Conservation (phyloP, 2,329 filamentous ascomycete species). For the Chaetomiaceae sp. region DNA sequence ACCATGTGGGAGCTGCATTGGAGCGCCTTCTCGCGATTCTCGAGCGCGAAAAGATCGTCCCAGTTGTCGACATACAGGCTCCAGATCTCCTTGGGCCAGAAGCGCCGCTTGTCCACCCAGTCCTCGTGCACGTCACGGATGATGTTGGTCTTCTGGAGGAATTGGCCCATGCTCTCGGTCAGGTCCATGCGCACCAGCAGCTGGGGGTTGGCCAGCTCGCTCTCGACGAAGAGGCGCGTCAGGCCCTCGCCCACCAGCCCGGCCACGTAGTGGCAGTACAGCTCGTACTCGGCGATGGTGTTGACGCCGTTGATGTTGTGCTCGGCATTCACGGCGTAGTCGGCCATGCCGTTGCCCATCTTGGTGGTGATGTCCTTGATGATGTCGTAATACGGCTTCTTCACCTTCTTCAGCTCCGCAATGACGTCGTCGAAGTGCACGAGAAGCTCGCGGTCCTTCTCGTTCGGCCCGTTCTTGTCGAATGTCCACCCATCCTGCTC, state of each 20-base stretch:
- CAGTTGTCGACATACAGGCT: constrained; percentile 88
- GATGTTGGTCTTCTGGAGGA: constrained; percentile 98
- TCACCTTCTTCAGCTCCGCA: constrained; percentile 80
- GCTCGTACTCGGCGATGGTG: constrained; percentile 83
- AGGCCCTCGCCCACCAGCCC: constrained; percentile 93
- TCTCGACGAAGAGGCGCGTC: constrained; percentile 84
- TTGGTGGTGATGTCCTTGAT: constrained; percentile 88
- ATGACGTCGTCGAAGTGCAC: constrained; percentile 89
- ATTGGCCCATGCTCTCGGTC: constrained; percentile 93
- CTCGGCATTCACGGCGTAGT: constrained; percentile 82
- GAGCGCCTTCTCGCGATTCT: constrained; percentile 71
- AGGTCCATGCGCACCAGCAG: constrained; percentile 74
- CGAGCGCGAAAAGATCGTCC: constrained; percentile 81
- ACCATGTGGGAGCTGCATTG: constrained; percentile 93
- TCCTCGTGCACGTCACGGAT: constrained; percentile 94
- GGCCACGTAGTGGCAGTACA: constrained; percentile 98
- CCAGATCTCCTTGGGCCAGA: constrained; percentile 97
- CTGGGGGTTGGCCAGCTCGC: constrained; percentile 78
- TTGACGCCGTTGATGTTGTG: constrained; percentile 74
- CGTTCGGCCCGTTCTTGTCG: constrained; percentile 75
- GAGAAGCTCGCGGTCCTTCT: constrained; percentile 89
- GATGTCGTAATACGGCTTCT: constrained; percentile 75
- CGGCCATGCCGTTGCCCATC: constrained; percentile 99
- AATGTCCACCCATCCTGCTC: constrained; percentile 89
- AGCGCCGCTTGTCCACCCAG: constrained; percentile 77